These are phyloP conservation scores for Myriosclerotinia scirpicola DNA, from an alignment of 2,329 filamentous ascomycete species.

Conservation along the genomic window DNA sequence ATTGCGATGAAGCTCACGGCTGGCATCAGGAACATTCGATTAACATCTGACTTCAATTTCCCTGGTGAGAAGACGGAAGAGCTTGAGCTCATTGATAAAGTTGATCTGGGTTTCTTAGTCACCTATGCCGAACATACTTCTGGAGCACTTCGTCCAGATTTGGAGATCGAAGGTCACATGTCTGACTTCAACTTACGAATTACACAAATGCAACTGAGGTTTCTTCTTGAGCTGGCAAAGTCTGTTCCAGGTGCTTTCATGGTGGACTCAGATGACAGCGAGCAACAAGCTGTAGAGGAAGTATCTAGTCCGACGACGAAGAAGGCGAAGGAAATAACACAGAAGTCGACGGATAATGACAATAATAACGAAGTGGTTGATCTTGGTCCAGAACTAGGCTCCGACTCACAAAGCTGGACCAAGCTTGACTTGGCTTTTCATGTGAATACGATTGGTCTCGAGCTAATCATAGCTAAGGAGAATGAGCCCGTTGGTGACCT, in stretches of 20 bases:
- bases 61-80: constrained; percentile 71
- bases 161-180: constrained; percentile 88
- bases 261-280: constrained; percentile 67
- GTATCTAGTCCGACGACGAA: constrained; percentile 54
- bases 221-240: constrained; percentile 81
- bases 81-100: constrained; percentile 93
- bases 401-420: constrained; percentile 75
- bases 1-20: constrained; percentile 87
- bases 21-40: constrained; percentile 85
- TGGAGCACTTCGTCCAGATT: constrained; percentile 78
- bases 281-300: constrained; percentile 73
- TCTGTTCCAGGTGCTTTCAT: constrained; percentile 87
- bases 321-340: constrained; percentile 32
- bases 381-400: constrained; percentile 69
- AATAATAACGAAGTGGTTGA: constrained; percentile 50
- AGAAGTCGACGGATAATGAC: constrained; percentile 29
- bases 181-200: constrained; percentile 89
- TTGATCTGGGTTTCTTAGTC: constrained; percentile 90
- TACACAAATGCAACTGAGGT: constrained; percentile 88
- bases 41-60: constrained; percentile 90
- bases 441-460: constrained; percentile 81
- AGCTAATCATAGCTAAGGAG: constrained; percentile 76
- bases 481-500: constrained; percentile 76
- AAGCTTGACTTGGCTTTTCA: constrained; percentile 91
- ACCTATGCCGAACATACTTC: constrained; percentile 85